A percentile compares a stretch with the other conserved stretches of the same genome.
Evolutionary conservation across 768 basidiomycete species (phyloP).

Genomic region (Neoboletus magnificus): DNA sequence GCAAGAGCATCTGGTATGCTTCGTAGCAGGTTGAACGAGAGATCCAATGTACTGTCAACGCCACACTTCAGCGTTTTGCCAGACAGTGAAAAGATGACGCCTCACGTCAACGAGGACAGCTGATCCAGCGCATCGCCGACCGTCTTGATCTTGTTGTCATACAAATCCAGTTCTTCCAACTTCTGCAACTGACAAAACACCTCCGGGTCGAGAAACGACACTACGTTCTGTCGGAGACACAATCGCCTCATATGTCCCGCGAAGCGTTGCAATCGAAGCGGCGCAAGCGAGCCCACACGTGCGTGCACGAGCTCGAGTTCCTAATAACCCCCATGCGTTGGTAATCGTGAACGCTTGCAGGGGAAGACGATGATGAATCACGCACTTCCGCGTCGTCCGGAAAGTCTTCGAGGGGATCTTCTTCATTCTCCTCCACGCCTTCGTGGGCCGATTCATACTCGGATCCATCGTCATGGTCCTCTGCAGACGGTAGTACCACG

Average conservation of each 20-base stretch:
- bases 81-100: not conserved
- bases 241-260: constrained; percentile 63
- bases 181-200: constrained; percentile 62
- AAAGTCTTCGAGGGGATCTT: constrained; percentile 70
- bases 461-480: constrained; percentile 26
- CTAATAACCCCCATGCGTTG: constrained; percentile 35
- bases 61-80: not conserved
- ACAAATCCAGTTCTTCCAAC: constrained; percentile 89
- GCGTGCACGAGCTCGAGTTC: constrained; percentile 85
- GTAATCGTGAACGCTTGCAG: not conserved
- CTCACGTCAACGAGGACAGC: constrained; percentile 55
- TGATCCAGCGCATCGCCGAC: constrained; percentile 64
- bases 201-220: constrained; percentile 67
- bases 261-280: constrained; percentile 73
- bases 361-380: not conserved
- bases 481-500: constrained; percentile 44
- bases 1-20: constrained; percentile 61
- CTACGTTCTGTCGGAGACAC: constrained; percentile 84
- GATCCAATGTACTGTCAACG: constrained; percentile 66
- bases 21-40: constrained; percentile 92
- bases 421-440: constrained; percentile 46
- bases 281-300: constrained; percentile 63
- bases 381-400: constrained; percentile 84
- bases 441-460: constrained; percentile 42
- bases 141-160: constrained; percentile 90